These are phyloP conservation scores for Desmodesmus armatus DNA, from an alignment of 139 green algal species.

Conservation along the genomic window DNA sequence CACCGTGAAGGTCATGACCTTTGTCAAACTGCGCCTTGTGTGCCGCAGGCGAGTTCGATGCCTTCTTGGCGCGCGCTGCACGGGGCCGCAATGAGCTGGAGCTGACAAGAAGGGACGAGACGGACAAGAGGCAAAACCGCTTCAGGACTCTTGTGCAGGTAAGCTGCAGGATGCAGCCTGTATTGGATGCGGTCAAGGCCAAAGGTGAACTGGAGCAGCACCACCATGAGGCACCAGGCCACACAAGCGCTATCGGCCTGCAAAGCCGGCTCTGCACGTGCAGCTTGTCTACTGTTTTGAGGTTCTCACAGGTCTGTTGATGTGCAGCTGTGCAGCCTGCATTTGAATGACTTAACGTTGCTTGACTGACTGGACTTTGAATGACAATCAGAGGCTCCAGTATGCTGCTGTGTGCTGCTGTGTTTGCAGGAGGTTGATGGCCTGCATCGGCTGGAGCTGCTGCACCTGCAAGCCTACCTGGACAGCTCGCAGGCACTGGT, in stretches of 20 bases:
- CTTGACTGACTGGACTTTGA: too few relatives aligned
- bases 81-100: slow-evolving; percentile 49
- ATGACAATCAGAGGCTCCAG: too few relatives aligned
- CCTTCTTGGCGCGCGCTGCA: slow-evolving; percentile 45
- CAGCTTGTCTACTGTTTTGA: too few relatives aligned
- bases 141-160: slow-evolving; percentile 50
- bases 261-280: too few relatives aligned
- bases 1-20: too few relatives aligned
- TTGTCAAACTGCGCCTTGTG: background rate
- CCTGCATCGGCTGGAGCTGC: slow-evolving; percentile 49
- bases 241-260: too few relatives aligned
- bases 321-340: too few relatives aligned
- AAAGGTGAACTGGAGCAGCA: too few relatives aligned
- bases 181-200: too few relatives aligned
- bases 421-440: slow-evolving; percentile 42
- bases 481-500: slow-evolving; percentile 43
- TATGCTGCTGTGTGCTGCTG: slow-evolving; percentile 1
- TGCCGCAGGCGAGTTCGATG: slow-evolving; percentile 47
- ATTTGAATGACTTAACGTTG: too few relatives aligned
- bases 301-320: too few relatives aligned
- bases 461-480: slow-evolving; percentile 51
- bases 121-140: slow-evolving; percentile 34
- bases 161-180: background rate
- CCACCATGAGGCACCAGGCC: too few relatives aligned
- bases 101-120: slow-evolving; percentile 46